Evolutionary conservation across 2,329 filamentous ascomycete species (phyloP).

Genomic region (Phialophora verrucosa): DNA sequence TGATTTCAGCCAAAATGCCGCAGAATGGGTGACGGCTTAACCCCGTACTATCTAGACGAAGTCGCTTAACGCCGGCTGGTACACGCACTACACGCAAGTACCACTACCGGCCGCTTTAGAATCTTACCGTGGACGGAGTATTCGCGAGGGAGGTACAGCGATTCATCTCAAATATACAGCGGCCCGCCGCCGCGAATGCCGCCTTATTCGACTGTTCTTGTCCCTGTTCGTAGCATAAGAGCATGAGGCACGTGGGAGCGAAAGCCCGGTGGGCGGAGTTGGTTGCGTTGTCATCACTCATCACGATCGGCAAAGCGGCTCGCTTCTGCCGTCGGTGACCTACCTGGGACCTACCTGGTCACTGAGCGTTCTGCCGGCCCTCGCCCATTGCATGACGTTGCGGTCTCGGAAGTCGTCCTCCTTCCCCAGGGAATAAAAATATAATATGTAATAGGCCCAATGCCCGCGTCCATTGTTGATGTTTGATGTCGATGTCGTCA

Average conservation of each 20-base stretch:
- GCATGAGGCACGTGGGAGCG: neutral
- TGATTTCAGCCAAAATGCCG: neutral
- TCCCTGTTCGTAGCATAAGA: neutral
- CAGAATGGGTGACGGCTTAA: neutral
- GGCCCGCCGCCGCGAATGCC: no score
- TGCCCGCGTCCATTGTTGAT: neutral
- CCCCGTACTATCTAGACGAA: neutral
- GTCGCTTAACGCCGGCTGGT: neutral
- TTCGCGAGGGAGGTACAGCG: neutral
- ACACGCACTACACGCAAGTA: neutral
- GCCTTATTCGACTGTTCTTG: neutral
- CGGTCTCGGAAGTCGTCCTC: neutral
- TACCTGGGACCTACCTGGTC: neutral
- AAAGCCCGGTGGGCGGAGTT: neutral
- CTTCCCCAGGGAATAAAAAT: neutral
- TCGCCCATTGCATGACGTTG: neutral
- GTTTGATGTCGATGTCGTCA: neutral
- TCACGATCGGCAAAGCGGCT: neutral
- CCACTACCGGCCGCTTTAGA: neutral
- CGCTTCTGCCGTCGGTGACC: neutral
- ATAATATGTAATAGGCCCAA: neutral
- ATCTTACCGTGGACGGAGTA: neutral
- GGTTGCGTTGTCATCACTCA: neutral
- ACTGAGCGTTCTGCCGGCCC: neutral
- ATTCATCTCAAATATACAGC: neutral